Percentiles rank a stretch among this genome's conserved stretches.
Conservation (phyloP, 208 protist species). For the Trypanosoma rangeli region DNA sequence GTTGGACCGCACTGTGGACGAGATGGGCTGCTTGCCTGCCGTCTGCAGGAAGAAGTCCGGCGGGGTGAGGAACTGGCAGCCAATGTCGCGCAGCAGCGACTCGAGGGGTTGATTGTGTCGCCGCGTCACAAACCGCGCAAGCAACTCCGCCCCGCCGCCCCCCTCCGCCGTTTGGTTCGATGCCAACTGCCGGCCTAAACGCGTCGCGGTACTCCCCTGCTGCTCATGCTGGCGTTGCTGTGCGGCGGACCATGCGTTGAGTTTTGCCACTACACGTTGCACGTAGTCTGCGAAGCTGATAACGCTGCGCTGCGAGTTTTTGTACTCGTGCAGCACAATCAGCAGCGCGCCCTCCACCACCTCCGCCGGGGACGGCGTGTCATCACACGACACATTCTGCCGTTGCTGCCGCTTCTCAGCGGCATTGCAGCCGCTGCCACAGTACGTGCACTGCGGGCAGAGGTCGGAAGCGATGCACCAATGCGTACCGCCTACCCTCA, state of each 20-base stretch:
- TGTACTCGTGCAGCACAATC: slow-evolving; percentile 63
- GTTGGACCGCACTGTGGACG: not conserved
- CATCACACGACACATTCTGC: not conserved
- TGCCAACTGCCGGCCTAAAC: not conserved
- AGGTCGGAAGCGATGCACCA: slow-evolving; percentile 48
- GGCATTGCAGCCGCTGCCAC: slow-evolving; percentile 1
- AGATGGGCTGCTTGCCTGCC: not conserved
- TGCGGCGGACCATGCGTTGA: slow-evolving; percentile 24
- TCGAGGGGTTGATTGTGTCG: slow-evolving; percentile 32
- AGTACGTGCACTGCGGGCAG: slow-evolving; percentile 35
- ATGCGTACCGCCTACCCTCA: slow-evolving; percentile 38
- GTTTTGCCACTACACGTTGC: slow-evolving; percentile 64
- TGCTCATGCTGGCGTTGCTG: not conserved
- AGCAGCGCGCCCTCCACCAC: slow-evolving; percentile 50
- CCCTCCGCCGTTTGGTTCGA: slow-evolving; percentile 14
- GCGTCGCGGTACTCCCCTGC: not conserved
- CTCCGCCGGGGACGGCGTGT: not conserved
- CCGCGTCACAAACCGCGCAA: slow-evolving; percentile 24
- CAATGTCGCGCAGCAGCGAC: slow-evolving; percentile 50
- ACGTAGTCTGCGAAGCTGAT: slow-evolving; percentile 58
- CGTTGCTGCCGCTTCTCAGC: not conserved
- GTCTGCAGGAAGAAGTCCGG: slow-evolving; percentile 25
- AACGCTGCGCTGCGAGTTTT: slow-evolving; percentile 49
- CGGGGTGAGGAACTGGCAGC: slow-evolving; percentile 60
- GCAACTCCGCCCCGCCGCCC: slow-evolving; percentile 19